Evolutionary conservation across 73 alveolate species (phyloP), one percentile per base, ranked within the genome.

Genomic region (Stentor coeruleus): DNA sequence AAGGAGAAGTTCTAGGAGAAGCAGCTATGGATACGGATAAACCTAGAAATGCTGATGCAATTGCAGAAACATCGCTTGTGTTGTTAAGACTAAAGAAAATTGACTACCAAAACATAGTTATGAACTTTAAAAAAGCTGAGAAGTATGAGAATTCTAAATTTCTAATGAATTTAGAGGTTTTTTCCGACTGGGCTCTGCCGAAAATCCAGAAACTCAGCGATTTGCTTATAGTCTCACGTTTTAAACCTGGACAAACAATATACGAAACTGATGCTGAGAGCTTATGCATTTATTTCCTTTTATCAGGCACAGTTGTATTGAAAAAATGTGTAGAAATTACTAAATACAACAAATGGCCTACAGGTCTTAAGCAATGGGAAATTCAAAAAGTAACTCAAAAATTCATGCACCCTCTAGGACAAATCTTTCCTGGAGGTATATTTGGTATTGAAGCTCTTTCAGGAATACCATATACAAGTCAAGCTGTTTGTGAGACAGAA

Each of bases 1-100:
- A 57, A 57, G 73, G 73, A 57, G 73, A 57, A 57, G 15, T 31
- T 57, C 73, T 57, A 20, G 73, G 73, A 57, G 73, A 57, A 57
- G 28, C 73, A 20, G 73, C 73, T 0, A n/a, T 57, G 15, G 73
- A 57, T 57, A 57, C 15, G 15, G 28, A 20, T 20, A 57, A 57
- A 31, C 28, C 28, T 20, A 57, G 73, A 2, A 20, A n/a, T 0
- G 73, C 73, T 57, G 73, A 57, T 31, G 73, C 73, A 57, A 20
- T 57, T 57, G 15, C 73, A 57, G 73, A 57, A 57, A 57, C 73
- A 57, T 20, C 15, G 15, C 35, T 57, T 2, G 73, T 57, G 73
- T 31, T 57, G 15, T 57, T 57, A 1, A 57, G 28, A 31, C 73
- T 57, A 31, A 57, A 57, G 73, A 57, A 57, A 57, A 57, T 57